These are phyloP conservation scores for Gnaphalium uliginosum DNA, from an alignment of 129 eudicot species.

Conservation along the genomic window DNA sequence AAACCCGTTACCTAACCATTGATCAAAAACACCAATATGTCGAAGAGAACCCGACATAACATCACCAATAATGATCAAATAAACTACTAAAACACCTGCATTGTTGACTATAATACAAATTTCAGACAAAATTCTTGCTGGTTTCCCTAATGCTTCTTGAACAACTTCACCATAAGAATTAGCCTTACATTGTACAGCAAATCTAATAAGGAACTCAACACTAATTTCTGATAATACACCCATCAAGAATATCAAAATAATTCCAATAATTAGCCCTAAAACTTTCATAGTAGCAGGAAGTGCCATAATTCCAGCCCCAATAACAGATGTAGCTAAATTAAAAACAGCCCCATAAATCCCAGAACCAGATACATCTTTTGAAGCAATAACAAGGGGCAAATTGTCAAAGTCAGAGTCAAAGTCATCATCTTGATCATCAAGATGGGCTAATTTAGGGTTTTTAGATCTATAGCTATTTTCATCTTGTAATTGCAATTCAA, in stretches of 20 bases:
- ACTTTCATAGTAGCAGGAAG: conserved; percentile 98
- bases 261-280: conserved; percentile 68
- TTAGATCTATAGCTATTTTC: conserved; percentile 25
- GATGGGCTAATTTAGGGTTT: conserved; percentile 28
- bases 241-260: conserved; percentile 65
- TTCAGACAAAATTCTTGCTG: conserved; percentile 68
- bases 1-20: conserved; percentile 76
- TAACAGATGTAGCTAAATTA: conserved; percentile 81
- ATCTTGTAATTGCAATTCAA: conserved; percentile 56
- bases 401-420: conserved; percentile 55
- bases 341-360: conserved; percentile 85
- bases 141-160: conserved; percentile 78
- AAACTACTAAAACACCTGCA: conserved; percentile 43
- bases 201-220: conserved; percentile 71
- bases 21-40: conserved; percentile 90
- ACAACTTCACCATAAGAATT: conserved; percentile 90
- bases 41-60: conserved; percentile 44
- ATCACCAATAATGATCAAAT: conserved; percentile 42
- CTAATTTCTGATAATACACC: conserved; percentile 85
- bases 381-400: conserved; percentile 49
- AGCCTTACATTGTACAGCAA: conserved; percentile 76
- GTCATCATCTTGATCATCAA: conserved; percentile 39
- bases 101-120: conserved; percentile 67
- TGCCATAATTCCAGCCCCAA: conserved; percentile 99
- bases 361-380: conserved; percentile 43